A percentile compares a stretch with the other conserved stretches of the same genome.
Conservation (phyloP, 495 filamentous ascomycete genomes). For the Trichocladium uniseriatum region DNA sequence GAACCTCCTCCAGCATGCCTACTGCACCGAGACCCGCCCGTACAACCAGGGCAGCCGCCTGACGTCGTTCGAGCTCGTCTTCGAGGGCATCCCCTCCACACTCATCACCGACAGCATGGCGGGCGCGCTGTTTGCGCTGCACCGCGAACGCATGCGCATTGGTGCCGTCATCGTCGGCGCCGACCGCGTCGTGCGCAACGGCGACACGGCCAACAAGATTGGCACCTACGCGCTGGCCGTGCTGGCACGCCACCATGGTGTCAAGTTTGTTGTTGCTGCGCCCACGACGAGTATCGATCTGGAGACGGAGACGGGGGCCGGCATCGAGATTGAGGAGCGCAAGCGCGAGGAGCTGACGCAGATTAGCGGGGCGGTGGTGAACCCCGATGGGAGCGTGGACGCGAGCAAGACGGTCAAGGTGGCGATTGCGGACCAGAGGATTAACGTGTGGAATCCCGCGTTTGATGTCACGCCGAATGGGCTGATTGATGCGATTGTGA, state of each 20-base stretch:
- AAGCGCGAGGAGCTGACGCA: conserved; percentile 67
- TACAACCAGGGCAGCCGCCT: conserved; percentile 96
- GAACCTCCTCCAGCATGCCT: conserved; percentile 62
- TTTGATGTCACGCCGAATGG: conserved; percentile 87
- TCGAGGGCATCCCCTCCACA: conserved; percentile 86
- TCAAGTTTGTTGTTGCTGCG: conserved; percentile 92
- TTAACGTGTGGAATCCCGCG: conserved; percentile 88
- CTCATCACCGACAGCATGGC: conserved; percentile 97
- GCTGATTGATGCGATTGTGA: conserved; percentile 89
- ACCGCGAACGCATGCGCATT: conserved; percentile 50
- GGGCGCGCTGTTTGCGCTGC: conserved; percentile 59
- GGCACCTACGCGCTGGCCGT: conserved; percentile 91
- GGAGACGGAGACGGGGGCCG: conserved; percentile 58
- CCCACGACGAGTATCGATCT: conserved; percentile 92
- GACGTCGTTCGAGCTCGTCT: conserved; percentile 90
- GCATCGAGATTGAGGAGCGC: conserved; percentile 85
- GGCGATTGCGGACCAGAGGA: conserved; percentile 69
- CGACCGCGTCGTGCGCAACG: conserved; percentile 90
- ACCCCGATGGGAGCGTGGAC: conserved; percentile 41
- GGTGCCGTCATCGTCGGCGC: conserved; percentile 87
- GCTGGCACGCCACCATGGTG: conserved; percentile 70
- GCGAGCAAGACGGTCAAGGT: conserved; percentile 53
- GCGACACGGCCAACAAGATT: conserved; percentile 97
- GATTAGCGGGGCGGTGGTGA: conserved; percentile 62
- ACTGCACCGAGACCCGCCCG: conserved; percentile 92